Conservation (phyloP, 108 stramenopile species). For the Mediolabrus comicus region DNA sequence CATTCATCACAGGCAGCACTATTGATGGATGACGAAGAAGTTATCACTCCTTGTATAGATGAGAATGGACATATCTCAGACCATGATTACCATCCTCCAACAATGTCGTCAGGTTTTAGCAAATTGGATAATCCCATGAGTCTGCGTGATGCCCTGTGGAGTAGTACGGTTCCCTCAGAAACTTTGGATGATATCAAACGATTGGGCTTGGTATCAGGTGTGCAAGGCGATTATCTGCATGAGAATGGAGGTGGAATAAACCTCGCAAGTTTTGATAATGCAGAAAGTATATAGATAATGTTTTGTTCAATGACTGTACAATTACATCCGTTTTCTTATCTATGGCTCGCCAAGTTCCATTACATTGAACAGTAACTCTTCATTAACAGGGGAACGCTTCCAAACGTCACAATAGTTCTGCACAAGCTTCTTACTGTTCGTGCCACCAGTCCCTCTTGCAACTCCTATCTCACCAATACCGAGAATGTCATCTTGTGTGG, state of each 20-base stretch:
- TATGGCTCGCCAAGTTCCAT: neutral
- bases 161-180: slow-evolving; percentile 72
- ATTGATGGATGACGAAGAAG: slow-evolving; percentile 16
- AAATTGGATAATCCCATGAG: slow-evolving; percentile 57
- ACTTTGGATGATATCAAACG: slow-evolving; percentile 78
- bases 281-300: slow-evolving; percentile 42
- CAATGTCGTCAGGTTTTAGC: slow-evolving; percentile 22
- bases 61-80: slow-evolving; percentile 29
- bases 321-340: too few relatives aligned
- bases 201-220: slow-evolving; percentile 37
- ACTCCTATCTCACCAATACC: slow-evolving; percentile 7
- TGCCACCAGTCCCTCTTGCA: neutral
- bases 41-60: slow-evolving; percentile 28
- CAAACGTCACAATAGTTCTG: neutral
- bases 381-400: neutral
- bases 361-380: neutral
- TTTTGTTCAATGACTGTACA: neutral
- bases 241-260: neutral
- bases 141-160: slow-evolving; percentile 79
- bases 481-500: slow-evolving; percentile 53
- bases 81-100: slow-evolving; percentile 57
- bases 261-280: slow-evolving; percentile 32
- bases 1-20: slow-evolving; percentile 5
- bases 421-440: neutral
- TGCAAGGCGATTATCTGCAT: slow-evolving; percentile 12